Evolutionary conservation across 2,329 filamentous ascomycete genomes (phyloP).

Genomic region (Capronia epimyces): DNA sequence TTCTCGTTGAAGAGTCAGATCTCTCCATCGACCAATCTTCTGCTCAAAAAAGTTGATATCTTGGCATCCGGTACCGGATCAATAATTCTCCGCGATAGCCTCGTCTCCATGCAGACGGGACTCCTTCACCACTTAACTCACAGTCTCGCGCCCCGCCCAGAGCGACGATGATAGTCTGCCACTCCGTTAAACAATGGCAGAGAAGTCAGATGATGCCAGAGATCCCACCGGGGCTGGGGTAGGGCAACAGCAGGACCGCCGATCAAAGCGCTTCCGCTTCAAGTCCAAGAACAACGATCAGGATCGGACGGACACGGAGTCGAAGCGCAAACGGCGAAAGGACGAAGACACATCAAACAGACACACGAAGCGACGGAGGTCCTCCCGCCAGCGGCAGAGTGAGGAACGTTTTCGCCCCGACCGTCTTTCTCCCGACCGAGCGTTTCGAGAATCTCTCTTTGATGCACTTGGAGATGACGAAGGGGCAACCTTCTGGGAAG

Average conservation of each 20-base stretch:
- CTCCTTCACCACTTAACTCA: not conserved
- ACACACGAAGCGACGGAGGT: constrained; percentile 30
- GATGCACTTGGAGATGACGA: constrained; percentile 97
- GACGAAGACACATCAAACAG: constrained; percentile 26
- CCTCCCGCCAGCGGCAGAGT: constrained; percentile 11
- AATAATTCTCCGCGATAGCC: constrained; percentile 11
- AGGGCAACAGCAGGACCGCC: not conserved
- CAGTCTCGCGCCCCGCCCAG: not conserved
- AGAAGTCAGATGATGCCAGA: not conserved
- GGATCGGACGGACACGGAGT: not conserved
- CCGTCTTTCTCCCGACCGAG: constrained; percentile 61
- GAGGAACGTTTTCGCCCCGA: constrained; percentile 10
- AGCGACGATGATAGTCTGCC: not conserved
- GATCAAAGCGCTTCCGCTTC: constrained; percentile 26
- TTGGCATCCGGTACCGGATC: constrained; percentile 17
- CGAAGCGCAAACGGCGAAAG: constrained; percentile 22
- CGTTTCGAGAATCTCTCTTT: constrained; percentile 90
- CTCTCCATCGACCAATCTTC: not conserved
- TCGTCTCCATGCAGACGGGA: not conserved
- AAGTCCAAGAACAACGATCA: constrained; percentile 16
- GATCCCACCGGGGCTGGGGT: not conserved
- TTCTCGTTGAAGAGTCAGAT: constrained; percentile 14
- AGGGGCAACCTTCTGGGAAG: constrained; percentile 90
- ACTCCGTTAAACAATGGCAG: constrained; percentile 5
- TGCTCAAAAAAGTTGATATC: constrained; percentile 20